These are phyloP conservation scores for Gyromitra esculenta DNA, from an alignment of 2,329 filamentous ascomycete species.

Conservation along the genomic window DNA sequence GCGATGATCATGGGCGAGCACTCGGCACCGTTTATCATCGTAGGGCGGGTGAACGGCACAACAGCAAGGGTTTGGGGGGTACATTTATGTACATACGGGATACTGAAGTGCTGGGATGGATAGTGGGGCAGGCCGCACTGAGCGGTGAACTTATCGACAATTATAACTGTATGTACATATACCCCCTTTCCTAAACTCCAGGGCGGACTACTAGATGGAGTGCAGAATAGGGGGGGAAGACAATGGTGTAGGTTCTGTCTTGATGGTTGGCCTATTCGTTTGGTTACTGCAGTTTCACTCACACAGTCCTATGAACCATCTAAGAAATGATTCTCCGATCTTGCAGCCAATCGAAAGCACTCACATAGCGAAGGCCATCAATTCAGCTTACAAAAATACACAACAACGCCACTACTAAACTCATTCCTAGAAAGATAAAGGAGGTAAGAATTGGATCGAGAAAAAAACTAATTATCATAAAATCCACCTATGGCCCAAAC, in stretches of 20 bases:
- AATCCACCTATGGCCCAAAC: not conserved
- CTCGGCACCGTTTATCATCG: not conserved
- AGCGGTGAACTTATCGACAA: too few relatives aligned
- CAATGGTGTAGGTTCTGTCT: too few relatives aligned
- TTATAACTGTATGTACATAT: too few relatives aligned
- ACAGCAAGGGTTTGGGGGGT: not conserved
- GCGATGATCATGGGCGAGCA: not conserved
- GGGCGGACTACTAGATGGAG: too few relatives aligned
- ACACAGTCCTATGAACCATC: not conserved
- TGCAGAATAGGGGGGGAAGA: too few relatives aligned
- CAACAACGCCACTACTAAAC: not conserved
- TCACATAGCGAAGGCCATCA: not conserved
- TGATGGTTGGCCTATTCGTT: too few relatives aligned
- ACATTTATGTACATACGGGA: not conserved
- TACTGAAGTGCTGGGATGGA: too few relatives aligned
- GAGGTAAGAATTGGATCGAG: not conserved
- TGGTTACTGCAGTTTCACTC: too few relatives aligned
- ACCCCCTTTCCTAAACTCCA: too few relatives aligned
- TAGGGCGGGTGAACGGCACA: not conserved
- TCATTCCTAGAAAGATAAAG: not conserved
- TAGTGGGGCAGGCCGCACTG: too few relatives aligned
- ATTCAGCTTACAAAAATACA: not conserved
- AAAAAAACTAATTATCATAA: not conserved
- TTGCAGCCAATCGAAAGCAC: too few relatives aligned
- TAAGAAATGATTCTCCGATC: too few relatives aligned